These are phyloP conservation scores for Trypanosoma mega DNA, from an alignment of 208 protist species.

Conservation along the genomic window DNA sequence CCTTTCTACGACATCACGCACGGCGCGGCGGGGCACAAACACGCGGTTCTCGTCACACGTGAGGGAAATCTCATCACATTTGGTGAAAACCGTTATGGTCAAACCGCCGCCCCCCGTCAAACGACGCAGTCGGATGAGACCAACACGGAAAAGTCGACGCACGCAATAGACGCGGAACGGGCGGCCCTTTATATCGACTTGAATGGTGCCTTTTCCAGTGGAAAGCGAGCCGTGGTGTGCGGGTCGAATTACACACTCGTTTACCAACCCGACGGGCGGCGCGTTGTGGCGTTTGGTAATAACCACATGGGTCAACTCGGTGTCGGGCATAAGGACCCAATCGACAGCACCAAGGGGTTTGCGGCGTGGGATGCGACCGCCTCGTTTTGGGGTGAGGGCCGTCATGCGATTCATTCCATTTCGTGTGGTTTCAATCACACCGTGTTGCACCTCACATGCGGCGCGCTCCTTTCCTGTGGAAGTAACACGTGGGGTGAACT, in stretches of 20 bases:
- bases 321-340: conserved; percentile 43
- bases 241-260: conserved; percentile 69
- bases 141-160: not conserved
- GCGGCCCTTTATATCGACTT: conserved; percentile 56
- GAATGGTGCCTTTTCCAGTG: conserved; percentile 31
- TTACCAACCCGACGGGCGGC: conserved; percentile 46
- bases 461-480: conserved; percentile 54
- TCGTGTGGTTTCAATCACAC: conserved; percentile 65
- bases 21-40: conserved; percentile 53
- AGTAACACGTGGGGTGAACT: conserved; percentile 81
- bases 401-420: conserved; percentile 32
- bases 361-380: conserved; percentile 51
- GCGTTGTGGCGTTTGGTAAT: conserved; percentile 62
- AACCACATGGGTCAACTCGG: conserved; percentile 79
- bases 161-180: conserved; percentile 3
- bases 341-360: conserved; percentile 44
- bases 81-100: conserved; percentile 63
- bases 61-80: conserved; percentile 70
- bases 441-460: conserved; percentile 41
- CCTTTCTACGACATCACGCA: conserved; percentile 41
- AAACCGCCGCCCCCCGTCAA: conserved; percentile 30
- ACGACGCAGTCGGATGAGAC: not conserved
- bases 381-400: conserved; percentile 41
- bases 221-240: conserved; percentile 27
- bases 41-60: conserved; percentile 50